Conservation (phyloP, 306 rosid species). For the Glycine soja region DNA sequence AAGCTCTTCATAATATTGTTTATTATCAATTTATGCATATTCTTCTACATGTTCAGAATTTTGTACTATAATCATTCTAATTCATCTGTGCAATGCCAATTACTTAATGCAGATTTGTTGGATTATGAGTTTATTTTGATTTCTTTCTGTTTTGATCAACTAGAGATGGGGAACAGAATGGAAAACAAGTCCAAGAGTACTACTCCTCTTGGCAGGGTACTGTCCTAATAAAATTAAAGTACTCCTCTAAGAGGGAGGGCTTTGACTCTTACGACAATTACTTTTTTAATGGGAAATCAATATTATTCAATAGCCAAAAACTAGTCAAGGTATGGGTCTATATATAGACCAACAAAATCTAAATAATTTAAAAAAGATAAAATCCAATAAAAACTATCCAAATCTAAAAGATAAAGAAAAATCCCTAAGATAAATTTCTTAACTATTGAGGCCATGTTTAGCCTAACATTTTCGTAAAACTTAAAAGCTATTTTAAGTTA, state of each 20-base stretch:
- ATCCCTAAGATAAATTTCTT: neutral
- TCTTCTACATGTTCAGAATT: neutral
- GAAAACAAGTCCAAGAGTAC: neutral
- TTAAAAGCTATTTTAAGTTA: neutral
- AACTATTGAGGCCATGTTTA: too few species aligned
- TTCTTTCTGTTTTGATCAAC: too few species aligned
- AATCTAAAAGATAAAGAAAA: neutral
- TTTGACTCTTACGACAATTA: neutral
- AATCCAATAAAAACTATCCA: neutral
- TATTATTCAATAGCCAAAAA: too few species aligned
- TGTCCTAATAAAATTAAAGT: neutral
- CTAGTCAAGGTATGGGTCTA: neutral
- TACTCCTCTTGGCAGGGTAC: neutral
- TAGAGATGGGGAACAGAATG: neutral
- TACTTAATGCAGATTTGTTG: too few species aligned
- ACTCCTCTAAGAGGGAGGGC: neutral
- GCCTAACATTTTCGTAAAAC: too few species aligned
- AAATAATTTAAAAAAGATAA: neutral
- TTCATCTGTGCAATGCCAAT: neutral
- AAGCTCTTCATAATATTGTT: slow-evolving; percentile 24
- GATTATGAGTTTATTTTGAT: too few species aligned
- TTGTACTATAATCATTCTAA: neutral
- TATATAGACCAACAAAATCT: neutral
- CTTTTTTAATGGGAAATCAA: too few species aligned
- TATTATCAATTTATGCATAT: neutral